Evolutionary conservation across 495 filamentous ascomycete species (phyloP).

Genomic region (Bathelium albidoporum): DNA sequence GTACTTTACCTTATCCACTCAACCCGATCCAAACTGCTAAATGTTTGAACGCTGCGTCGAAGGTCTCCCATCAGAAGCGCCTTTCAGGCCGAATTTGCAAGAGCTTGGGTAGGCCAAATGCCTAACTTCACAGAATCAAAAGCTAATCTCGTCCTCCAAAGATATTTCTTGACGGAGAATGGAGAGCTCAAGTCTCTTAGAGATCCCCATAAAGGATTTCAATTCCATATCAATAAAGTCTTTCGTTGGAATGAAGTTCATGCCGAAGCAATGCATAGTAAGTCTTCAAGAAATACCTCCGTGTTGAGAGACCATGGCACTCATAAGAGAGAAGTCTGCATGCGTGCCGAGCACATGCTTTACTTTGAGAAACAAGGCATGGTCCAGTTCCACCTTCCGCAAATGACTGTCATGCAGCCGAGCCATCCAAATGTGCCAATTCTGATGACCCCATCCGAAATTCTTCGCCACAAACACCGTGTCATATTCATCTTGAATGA

Average conservation of each 20-base stretch:
- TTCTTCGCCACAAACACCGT: constrained; percentile 48
- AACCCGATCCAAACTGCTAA: constrained; percentile 6
- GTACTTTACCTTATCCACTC: too few relatives aligned
- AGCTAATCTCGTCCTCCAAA: not conserved
- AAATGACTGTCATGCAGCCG: constrained; percentile 28
- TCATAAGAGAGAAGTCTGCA: constrained; percentile 40
- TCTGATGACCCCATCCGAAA: constrained; percentile 40
- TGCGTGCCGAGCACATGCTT: constrained; percentile 38
- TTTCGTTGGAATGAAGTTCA: constrained; percentile 47
- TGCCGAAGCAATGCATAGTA: constrained; percentile 53
- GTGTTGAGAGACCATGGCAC: constrained; percentile 1
- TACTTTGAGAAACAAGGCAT: constrained; percentile 33
- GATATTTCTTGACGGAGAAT: constrained; percentile 39
- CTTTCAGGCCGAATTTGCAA: constrained; percentile 51
- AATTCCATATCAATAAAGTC: constrained; percentile 41
- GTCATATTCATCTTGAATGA: constrained; percentile 71
- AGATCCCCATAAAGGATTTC: constrained; percentile 9
- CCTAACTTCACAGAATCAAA: constrained; percentile 6
- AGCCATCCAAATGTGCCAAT: constrained; percentile 56
- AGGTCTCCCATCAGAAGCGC: constrained; percentile 60
- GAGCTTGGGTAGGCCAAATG: constrained; percentile 54
- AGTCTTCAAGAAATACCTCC: not conserved
- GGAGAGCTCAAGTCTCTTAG: constrained; percentile 47
- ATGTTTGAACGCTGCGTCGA: constrained; percentile 55
- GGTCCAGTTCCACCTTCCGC: constrained; percentile 47